A percentile compares a stretch with the other conserved stretches of the same genome.
phyloP scores from a whole-genome alignment of 1,284 basidiomycete species.

The Serendipita sp. region DNA sequence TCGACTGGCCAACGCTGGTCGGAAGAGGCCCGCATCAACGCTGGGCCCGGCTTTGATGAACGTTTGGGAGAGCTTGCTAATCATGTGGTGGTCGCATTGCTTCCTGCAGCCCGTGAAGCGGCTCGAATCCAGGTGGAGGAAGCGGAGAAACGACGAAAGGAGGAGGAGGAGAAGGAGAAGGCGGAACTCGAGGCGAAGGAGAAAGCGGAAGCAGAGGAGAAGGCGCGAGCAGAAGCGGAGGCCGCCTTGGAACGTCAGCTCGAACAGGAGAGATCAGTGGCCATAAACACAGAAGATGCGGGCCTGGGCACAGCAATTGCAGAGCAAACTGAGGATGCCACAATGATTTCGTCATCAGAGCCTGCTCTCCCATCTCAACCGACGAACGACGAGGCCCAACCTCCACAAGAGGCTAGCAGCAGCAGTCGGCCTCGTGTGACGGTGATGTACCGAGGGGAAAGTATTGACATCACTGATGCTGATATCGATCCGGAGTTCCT shows the following conservation, averaged over 20 bases:
- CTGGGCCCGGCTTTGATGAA: constrained; percentile 56
- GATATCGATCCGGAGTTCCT: constrained; percentile 98
- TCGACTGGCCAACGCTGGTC: constrained; percentile 81
- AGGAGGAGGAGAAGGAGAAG: constrained; percentile 27
- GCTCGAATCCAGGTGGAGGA: constrained; percentile 16
- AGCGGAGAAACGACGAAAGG: constrained; percentile 14
- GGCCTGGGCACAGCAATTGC: constrained; percentile 18
- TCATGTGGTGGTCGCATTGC: constrained; percentile 64
- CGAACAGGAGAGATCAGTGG: constrained; percentile 25
- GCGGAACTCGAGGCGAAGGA: constrained; percentile 22
- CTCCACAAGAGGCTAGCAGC: not conserved
- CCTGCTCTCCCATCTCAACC: not conserved
- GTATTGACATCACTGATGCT: constrained; percentile 97
- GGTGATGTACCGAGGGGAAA: constrained; percentile 78
- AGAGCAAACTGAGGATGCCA: constrained; percentile 20
- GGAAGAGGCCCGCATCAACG: constrained; percentile 74
- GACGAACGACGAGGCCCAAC: not conserved
- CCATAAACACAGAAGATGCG: constrained; percentile 26
- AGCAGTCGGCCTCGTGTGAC: constrained; percentile 45
- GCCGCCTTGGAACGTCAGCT: constrained; percentile 20
- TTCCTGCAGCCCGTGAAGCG: constrained; percentile 63
- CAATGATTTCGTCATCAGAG: constrained; percentile 14
- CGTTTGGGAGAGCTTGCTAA: constrained; percentile 56
- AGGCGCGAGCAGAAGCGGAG: constrained; percentile 23
- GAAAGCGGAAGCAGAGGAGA: constrained; percentile 20